These are phyloP conservation scores for Fusarium goolgardi DNA, from an alignment of 2,329 filamentous ascomycete genomes.

Conservation along the genomic window DNA sequence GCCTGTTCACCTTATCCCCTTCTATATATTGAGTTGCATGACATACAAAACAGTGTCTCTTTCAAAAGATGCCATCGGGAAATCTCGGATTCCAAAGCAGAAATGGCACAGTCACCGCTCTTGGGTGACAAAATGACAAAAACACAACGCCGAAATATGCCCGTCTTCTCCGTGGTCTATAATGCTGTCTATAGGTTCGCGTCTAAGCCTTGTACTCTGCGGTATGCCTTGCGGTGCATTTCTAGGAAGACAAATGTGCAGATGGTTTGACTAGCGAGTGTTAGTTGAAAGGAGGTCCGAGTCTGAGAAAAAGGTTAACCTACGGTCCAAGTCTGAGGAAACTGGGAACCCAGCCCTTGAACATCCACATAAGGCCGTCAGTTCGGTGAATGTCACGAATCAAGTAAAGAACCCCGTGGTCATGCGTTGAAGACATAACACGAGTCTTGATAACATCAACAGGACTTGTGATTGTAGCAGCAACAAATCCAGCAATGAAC, in stretches of 20 bases:
- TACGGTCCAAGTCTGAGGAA: conserved; percentile 73
- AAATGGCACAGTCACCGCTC: conserved; percentile 36
- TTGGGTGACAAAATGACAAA: conserved; percentile 27
- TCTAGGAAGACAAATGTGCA: conserved; percentile 89
- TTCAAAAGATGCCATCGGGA: conserved; percentile 15
- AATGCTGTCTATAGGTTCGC: conserved; percentile 42
- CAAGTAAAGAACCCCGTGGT: conserved; percentile 66
- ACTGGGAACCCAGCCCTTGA: conserved; percentile 89
- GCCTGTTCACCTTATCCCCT: conserved; percentile 1
- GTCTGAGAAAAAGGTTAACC: conserved; percentile 48
- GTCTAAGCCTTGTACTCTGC: conserved; percentile 60
- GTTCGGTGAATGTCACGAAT: conserved; percentile 74
- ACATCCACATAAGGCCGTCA: conserved; percentile 85
- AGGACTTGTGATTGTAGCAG: conserved; percentile 85
- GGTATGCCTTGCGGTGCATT: conserved; percentile 84
- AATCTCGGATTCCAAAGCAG: conserved; percentile 24
- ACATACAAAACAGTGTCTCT: conserved; percentile 28
- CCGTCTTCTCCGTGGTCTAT: conserved; percentile 38
- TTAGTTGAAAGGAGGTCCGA: conserved; percentile 21
- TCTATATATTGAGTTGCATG: conserved; percentile 29
- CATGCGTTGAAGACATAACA: conserved; percentile 76
- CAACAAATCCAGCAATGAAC: conserved; percentile 82
- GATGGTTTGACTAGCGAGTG: conserved; percentile 75
- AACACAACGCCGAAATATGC: conserved; percentile 44
- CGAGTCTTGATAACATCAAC: conserved; percentile 92